Evolutionary conservation across 768 basidiomycete genomes (phyloP), one percentile per base, ranked within the genome.

Genomic region (Xerocomus potaroensis): DNA sequence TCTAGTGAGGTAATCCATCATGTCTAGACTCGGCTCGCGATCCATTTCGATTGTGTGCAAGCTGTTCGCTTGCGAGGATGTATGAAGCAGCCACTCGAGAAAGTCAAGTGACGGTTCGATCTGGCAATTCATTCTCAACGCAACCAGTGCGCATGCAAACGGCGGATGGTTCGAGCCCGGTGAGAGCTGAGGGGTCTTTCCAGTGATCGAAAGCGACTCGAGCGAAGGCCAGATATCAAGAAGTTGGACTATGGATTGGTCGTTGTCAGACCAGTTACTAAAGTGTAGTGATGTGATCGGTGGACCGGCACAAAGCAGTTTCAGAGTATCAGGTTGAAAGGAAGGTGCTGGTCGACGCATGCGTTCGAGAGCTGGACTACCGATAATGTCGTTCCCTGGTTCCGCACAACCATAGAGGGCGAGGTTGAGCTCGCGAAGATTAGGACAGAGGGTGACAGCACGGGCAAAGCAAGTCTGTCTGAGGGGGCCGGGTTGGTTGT

Each of bases 221-320:
- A 88, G 65, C 14, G 73, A 69, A 2, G 83, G 74, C 78, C 81
- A 87, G 45, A 81, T 67, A 42, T 77, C 73, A 51, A 87, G 76
- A 32, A 88, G 74, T 62, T 84, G 81, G 38, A 72, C 66, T 42
- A 87, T 66, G 14, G 75, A 68, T 32, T 76, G 65, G 41, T 72
- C 65, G 58, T 83, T 80, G 50, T 81, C 76, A 10, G 85, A 81
- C 83, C 83, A 87, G 59, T 88, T 87, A 59, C 74, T 77, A 57
- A 88, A 81, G 45, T 76, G 74, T 5, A 88, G 70, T 5, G 65
- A 60, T 24, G 73, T 68, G 51, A 80, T 76, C 36, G 51, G 59
- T 1, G 84, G 80, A n/a, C 79, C 82, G 9, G 74, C 61, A 43
- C 68, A 74, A 41, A 87, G 72, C 34, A 76, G 61, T 15, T 73